Evolutionary conservation across 2,329 filamentous ascomycete species (phyloP).

Genomic region (Fusarium chlamydosporum): DNA sequence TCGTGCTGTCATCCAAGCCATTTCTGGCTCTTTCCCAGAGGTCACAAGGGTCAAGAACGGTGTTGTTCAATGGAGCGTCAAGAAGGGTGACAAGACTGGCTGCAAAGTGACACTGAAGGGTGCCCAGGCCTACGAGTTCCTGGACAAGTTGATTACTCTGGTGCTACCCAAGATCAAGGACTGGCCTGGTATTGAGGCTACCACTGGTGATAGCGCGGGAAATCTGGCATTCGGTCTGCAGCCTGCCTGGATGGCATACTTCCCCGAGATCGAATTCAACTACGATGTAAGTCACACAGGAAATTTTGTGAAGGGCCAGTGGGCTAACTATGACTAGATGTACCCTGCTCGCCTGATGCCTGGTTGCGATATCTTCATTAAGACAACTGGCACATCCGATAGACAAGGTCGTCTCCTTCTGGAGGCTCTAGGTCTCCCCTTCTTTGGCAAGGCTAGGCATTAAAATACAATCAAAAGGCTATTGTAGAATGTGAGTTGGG

Average conservation of each 20-base stretch:
- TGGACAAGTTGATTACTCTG: constrained; percentile 90
- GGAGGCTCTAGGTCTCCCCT: constrained; percentile 70
- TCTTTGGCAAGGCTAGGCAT: constrained; percentile 78
- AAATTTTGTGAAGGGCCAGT: background rate
- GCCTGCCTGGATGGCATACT: constrained; percentile 81
- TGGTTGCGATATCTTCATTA: constrained; percentile 84
- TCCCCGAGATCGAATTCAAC: constrained; percentile 95
- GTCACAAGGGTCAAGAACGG: constrained; percentile 78
- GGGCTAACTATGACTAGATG: constrained; percentile 59
- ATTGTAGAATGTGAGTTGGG: constrained; percentile 21
- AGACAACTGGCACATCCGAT: constrained; percentile 88
- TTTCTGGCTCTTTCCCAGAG: constrained; percentile 81
- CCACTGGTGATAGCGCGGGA: constrained; percentile 86
- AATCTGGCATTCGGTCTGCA: constrained; percentile 88
- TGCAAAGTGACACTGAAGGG: constrained; percentile 83
- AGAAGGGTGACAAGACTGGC: constrained; percentile 77
- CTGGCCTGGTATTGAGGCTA: constrained; percentile 77
- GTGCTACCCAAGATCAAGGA: constrained; percentile 97
- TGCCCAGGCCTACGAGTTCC: constrained; percentile 88
- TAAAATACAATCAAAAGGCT: constrained; percentile 44
- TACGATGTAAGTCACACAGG: constrained; percentile 79
- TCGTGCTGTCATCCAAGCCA: constrained; percentile 85
- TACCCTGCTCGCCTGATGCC: constrained; percentile 81
- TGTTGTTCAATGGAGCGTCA: constrained; percentile 82
- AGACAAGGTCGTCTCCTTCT: constrained; percentile 83